Evolutionary conservation across 495 filamentous ascomycete genomes (phyloP).

Genomic region (Penicillium taxi): DNA sequence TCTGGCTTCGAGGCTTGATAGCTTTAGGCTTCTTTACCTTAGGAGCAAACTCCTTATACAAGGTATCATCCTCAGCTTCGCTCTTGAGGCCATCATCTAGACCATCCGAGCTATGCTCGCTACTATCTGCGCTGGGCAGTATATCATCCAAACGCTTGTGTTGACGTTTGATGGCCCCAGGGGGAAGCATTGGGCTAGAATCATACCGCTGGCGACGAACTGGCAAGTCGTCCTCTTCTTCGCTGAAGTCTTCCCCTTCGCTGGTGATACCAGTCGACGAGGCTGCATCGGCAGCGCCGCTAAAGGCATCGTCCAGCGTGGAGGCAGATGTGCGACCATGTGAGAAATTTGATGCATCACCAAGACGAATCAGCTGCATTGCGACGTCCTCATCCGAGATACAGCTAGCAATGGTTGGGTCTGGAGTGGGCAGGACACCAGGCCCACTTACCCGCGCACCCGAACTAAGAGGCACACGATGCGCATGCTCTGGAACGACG

Average conservation of each 20-base stretch:
- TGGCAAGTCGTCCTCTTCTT: conserved; percentile 59
- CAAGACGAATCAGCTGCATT: conserved; percentile 87
- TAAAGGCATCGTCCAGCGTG: conserved; percentile 84
- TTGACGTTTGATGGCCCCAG: conserved; percentile 43
- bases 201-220: conserved; percentile 56
- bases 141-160: conserved; percentile 54
- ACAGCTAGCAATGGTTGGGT: conserved; percentile 87
- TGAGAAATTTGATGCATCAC: conserved; percentile 84
- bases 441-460: conserved; percentile 34
- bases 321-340: conserved; percentile 88
- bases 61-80: conserved; percentile 41
- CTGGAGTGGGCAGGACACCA: conserved; percentile 80
- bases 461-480: conserved; percentile 49
- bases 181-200: conserved; percentile 44
- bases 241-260: conserved; percentile 68
- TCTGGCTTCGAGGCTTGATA: conserved; percentile 28
- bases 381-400: conserved; percentile 98
- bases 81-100: conserved; percentile 47
- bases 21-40: conserved; percentile 42
- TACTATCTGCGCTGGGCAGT: conserved; percentile 59
- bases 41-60: conserved; percentile 34
- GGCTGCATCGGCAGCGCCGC: conserved; percentile 74
- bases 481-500: conserved; percentile 51
- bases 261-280: conserved; percentile 79
- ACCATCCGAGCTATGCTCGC: conserved; percentile 60